These are phyloP conservation scores for Carpinus viminea DNA, from an alignment of 306 rosid species.

Conservation along the genomic window DNA sequence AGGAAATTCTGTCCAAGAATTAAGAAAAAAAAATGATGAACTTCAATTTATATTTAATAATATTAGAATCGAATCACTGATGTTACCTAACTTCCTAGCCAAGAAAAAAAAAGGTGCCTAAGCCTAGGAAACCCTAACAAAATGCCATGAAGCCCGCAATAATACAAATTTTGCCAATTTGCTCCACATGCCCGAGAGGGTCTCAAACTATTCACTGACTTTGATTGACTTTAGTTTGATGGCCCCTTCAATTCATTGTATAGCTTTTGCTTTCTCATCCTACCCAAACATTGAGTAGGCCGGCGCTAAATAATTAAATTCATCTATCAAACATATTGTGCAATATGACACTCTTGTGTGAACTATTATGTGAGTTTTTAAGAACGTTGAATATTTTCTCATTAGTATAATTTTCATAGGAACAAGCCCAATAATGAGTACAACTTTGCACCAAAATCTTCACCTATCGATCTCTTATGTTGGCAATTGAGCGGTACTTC, in stretches of 20 bases:
- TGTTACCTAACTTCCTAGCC: neutral
- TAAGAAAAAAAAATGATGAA: neutral
- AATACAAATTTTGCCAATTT: neutral
- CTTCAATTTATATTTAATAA: neutral
- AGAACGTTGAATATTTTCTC: too few relatives aligned
- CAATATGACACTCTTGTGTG: too few relatives aligned
- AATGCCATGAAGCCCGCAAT: neutral
- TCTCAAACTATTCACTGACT: neutral
- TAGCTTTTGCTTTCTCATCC: neutral
- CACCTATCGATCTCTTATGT: too few relatives aligned
- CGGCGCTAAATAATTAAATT: too few relatives aligned
- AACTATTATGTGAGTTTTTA: too few relatives aligned
- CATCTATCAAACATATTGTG: neutral
- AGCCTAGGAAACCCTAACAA: neutral
- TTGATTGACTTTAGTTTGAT: neutral
- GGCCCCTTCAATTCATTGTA: neutral
- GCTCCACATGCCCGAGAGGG: neutral
- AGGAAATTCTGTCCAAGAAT: neutral
- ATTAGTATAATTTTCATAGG: too few relatives aligned
- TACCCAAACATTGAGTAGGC: neutral
- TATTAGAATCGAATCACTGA: neutral
- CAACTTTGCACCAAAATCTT: too few relatives aligned
- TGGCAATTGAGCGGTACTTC: too few relatives aligned
- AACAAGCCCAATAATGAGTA: too few relatives aligned
- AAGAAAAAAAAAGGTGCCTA: neutral